phyloP scores from a whole-genome alignment of 345 rosid genomes.

The Arabis hirsuta region DNA sequence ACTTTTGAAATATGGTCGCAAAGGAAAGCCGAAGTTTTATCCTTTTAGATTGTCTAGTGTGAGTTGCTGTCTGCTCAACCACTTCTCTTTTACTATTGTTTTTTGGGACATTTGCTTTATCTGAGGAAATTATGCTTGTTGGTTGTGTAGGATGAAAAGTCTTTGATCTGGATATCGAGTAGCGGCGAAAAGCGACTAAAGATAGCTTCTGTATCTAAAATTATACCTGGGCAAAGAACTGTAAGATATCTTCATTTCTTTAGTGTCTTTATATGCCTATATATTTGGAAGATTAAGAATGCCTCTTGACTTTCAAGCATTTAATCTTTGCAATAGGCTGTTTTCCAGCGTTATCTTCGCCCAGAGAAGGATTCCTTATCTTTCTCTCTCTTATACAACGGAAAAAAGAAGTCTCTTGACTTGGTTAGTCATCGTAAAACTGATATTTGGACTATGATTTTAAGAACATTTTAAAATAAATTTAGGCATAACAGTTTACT shows the following conservation, averaged over 20 bases:
- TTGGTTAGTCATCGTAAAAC: conserved; percentile 66
- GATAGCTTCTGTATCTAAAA: conserved; percentile 75
- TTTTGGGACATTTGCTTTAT: background rate
- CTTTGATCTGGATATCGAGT: conserved; percentile 88
- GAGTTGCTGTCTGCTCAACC: conserved; percentile 46
- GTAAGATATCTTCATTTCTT: conserved; percentile 57
- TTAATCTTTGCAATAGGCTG: conserved; percentile 58
- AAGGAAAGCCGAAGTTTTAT: conserved; percentile 92
- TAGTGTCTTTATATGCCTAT: conserved; percentile 2
- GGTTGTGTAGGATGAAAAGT: conserved; percentile 76
- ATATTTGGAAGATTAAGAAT: background rate
- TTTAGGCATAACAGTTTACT: conserved; percentile 42
- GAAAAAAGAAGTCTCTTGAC: conserved; percentile 89
- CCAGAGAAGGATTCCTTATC: conserved; percentile 93
- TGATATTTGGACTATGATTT: conserved; percentile 5
- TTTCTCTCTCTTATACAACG: conserved; percentile 84
- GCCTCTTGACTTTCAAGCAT: conserved; percentile 11
- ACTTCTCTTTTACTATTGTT: conserved; percentile 3
- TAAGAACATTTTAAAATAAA: conserved; percentile 32
- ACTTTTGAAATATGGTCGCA: conserved; percentile 89
- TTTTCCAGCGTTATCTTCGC: conserved; percentile 79
- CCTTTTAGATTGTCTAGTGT: conserved; percentile 91
- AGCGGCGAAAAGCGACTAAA: conserved; percentile 83
- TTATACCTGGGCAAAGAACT: conserved; percentile 98
- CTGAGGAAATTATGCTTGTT: conserved; percentile 7